Base-by-base conservation (phyloP, 2,329 filamentous ascomycete species). In the Graphilbum sp. region DNA sequence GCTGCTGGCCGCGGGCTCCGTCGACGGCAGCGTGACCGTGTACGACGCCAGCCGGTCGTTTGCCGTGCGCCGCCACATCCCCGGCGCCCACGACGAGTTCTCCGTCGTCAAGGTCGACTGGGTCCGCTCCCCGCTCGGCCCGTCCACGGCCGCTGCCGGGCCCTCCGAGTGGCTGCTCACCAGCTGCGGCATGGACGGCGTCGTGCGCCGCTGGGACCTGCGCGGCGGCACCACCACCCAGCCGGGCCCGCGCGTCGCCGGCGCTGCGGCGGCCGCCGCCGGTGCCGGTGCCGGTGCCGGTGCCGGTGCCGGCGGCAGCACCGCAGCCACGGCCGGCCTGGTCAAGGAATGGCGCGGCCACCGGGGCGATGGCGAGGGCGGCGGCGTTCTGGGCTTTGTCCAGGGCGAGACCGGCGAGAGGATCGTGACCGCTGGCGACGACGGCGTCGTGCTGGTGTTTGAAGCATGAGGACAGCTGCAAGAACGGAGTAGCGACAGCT, bases 91-190 rank as follows among this genome's bases (percentile, higher is more conserved):
- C 55, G 81, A 87, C 46, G 81, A 84, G n/a, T 79, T 80, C 50
- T 79, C 84, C 1, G 84, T 98, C 17, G 88, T 96, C 44, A 88
- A 92, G 59, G 75, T 96, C 5, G 85, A 95, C 43, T 98, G 94
- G 51, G 72, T 93, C 41, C 41, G 43, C 15, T 43, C 47, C 24
- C 40, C 50, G 15, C 41, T 41, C 9, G 37, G 36, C 37, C 31
- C 39, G 21, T 31, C 35, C 4, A 27, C 29, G 3, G 33, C 33
- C 3, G 40, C 32, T 15, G 13, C 7, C 15, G 27, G 27, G 27
- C 41, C 43, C 1, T 40, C 37, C 6, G 40, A 43, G 39, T 88
- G 74, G 76, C 53, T 92, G 44, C 63, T 96, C 38, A 96, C 88
- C 2, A 84, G 75, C 45, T 87, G 79, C 47, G 90, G 90, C 9